A percentile compares a stretch with the other conserved stretches of the same genome.
Evolutionary conservation across 768 basidiomycete genomes (phyloP).

Genomic region (Mrakia frigida): DNA sequence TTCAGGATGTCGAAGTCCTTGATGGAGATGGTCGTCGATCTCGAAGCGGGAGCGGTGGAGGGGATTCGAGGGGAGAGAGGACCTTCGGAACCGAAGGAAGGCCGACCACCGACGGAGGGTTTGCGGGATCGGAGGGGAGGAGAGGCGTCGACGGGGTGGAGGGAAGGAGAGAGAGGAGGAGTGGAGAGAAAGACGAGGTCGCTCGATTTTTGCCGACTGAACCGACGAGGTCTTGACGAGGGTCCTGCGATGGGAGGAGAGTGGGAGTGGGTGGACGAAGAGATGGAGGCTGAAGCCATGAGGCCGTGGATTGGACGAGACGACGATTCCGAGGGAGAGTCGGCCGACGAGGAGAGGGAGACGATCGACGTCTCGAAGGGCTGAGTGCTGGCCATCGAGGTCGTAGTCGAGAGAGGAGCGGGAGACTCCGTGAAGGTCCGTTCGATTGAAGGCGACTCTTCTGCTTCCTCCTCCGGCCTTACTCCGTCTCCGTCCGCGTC

Average conservation of each 20-base stretch:
- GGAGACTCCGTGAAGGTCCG: not conserved
- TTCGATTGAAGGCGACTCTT: not conserved
- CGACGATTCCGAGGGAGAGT: not conserved
- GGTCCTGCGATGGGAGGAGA: not conserved
- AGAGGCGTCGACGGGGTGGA: not conserved
- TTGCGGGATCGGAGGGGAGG: slow-evolving; percentile 17
- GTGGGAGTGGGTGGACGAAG: not conserved
- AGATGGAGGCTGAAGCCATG: slow-evolving; percentile 9
- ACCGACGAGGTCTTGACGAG: slow-evolving; percentile 8
- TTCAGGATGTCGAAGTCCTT: slow-evolving; percentile 99
- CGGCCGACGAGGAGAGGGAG: not conserved
- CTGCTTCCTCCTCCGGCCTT: not conserved
- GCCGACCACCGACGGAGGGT: slow-evolving; percentile 33
- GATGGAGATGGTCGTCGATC: slow-evolving; percentile 82
- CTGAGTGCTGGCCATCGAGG: not conserved
- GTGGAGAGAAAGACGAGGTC: slow-evolving; percentile 20
- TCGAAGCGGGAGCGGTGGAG: slow-evolving; percentile 66
- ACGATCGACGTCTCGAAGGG: not conserved
- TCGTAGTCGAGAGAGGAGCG: not conserved
- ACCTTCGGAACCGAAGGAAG: slow-evolving; percentile 39
- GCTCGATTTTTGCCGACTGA: slow-evolving; percentile 5
- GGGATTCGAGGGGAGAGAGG: slow-evolving; percentile 85
- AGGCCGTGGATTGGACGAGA: not conserved
- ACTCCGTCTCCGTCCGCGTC: not conserved
- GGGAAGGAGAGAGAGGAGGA: slow-evolving; percentile 21